These are phyloP conservation scores for Lolium perenne DNA, from an alignment of 176 grass and related monocot species.

Conservation along the genomic window DNA sequence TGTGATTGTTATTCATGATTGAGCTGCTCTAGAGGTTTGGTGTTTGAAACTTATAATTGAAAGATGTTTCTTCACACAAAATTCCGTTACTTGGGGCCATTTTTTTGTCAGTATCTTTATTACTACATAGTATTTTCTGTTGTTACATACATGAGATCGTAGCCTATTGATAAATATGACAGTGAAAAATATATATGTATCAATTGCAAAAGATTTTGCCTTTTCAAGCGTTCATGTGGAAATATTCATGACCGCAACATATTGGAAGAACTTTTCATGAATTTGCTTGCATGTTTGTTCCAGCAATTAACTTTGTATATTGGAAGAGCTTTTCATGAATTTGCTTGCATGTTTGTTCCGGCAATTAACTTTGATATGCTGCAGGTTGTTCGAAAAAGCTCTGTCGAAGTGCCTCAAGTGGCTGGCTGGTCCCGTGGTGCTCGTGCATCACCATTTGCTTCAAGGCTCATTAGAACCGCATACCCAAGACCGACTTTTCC, in stretches of 20 bases:
- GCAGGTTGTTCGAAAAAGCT: slow-evolving; percentile 81
- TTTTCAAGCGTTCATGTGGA: background rate
- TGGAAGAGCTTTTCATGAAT: slow-evolving; percentile 8
- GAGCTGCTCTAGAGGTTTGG: slow-evolving; percentile 1
- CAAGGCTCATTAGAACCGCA: slow-evolving; percentile 63
- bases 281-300: background rate
- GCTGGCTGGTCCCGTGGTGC: slow-evolving; percentile 50
- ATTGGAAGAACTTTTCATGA: slow-evolving; percentile 20
- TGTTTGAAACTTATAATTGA: background rate
- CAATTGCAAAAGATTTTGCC: slow-evolving; percentile 10
- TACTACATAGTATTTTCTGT: background rate
- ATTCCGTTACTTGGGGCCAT: slow-evolving; percentile 22
- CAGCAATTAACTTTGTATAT: slow-evolving; percentile 12
- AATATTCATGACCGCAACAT: background rate
- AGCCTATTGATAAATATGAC: slow-evolving; percentile 24
- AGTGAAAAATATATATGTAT: background rate
- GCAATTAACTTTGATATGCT: slow-evolving; percentile 14
- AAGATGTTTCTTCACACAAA: slow-evolving; percentile 11
- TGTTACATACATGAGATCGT: background rate
- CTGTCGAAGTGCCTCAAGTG: slow-evolving; percentile 58
- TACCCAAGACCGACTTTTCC: slow-evolving; percentile 58
- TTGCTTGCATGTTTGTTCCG: background rate
- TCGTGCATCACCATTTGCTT: slow-evolving; percentile 57
- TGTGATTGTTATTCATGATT: background rate
- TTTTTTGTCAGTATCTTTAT: slow-evolving; percentile 30